Evolutionary conservation across 495 filamentous ascomycete species (phyloP).

Genomic region (Beverwykella pulmonaria): DNA sequence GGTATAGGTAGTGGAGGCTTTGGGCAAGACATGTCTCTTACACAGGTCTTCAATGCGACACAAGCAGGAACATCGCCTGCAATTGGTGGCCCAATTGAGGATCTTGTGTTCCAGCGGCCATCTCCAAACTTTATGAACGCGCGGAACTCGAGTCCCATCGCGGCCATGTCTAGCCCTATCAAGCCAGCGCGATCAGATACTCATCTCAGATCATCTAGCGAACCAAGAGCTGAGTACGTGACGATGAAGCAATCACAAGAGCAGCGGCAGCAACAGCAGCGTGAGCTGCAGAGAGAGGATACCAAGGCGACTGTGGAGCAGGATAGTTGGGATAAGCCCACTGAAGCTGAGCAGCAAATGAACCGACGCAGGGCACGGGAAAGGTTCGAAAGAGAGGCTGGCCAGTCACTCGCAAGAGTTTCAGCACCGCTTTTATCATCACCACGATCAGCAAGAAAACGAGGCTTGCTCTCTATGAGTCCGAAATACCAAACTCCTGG

Average conservation of each 20-base stretch:
- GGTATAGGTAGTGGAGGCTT: constrained; percentile 16
- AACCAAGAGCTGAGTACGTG: constrained; percentile 45
- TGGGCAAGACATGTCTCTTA: constrained; percentile 42
- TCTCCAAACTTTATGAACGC: constrained; percentile 45
- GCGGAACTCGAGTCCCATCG: constrained; percentile 41
- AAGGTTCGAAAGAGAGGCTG: constrained; percentile 16
- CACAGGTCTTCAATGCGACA: constrained; percentile 49
- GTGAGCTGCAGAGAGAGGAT: constrained; percentile 7
- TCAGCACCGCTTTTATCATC: constrained; percentile 9
- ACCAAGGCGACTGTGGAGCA: constrained; percentile 18
- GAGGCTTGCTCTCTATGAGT: constrained; percentile 13
- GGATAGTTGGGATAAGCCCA: constrained; percentile 28
- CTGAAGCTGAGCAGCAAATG: constrained; percentile 10
- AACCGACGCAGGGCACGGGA: constrained; percentile 3
- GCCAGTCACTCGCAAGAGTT: constrained; percentile 6
- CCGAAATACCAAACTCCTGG: constrained; percentile 3
- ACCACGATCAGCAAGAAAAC: constrained; percentile 3
- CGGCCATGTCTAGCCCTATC: constrained; percentile 41
- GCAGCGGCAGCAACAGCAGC: constrained; percentile 21
- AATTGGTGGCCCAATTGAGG: constrained; percentile 40
- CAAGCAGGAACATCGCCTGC: constrained; percentile 48
- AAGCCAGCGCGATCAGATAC: constrained; percentile 30
- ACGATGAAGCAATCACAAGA: constrained; percentile 48
- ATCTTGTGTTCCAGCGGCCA: constrained; percentile 47
- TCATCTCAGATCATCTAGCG: constrained; percentile 29